Evolutionary conservation across 2,329 filamentous ascomycete genomes (phyloP), one percentile per base, ranked within the genome.

Genomic region (Alternaria longipes): DNA sequence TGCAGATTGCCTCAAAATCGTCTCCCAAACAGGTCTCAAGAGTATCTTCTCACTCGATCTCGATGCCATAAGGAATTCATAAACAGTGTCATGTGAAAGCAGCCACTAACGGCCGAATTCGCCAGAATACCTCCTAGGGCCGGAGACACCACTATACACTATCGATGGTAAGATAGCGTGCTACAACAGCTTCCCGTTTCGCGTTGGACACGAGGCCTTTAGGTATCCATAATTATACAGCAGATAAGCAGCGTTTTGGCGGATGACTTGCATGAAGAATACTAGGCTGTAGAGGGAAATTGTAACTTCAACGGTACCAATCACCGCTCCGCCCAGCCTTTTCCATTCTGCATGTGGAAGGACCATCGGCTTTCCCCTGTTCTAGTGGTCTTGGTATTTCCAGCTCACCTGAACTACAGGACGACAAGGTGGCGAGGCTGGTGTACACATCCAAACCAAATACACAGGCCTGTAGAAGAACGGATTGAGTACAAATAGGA

Each of bases 221-320:
- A 18, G 32, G 30, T 26, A 36, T 50, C 32, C 30, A 50, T 36
- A 38, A n/a, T 38, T 36, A 26, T 50, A 22, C 20, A 50, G 46
- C 9, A 36, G 30, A 50, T 38, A 36, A 50, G 32, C 20, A 50
- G 16, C 30, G 24, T 6, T 1, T 22, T 34, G 18, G 34, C 30
- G 18, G 20, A 49, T 36, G 18, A 34, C 46, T 22, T 49, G 30
- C 46, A 49, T 49, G 30, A n/a, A 36, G 5, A 22, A 24, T 49
- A 18, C 46, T 49, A 49, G 46, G 46, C 46, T 16, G 8, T 49
- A 36, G 46, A 49, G 18, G 46, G 46, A 49, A 49, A 20, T 36
- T 36, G 22, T 22, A 36, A 36, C 46, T 34, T 32, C 30, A 49
- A 36, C 18, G 7, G 32, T 50, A n/a, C 46, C 14, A 24, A 50